A percentile compares a stretch with the other conserved stretches of the same genome.
Conservation (phyloP, 192 early-diverging fungal species). For the Dissophora globulifera region DNA sequence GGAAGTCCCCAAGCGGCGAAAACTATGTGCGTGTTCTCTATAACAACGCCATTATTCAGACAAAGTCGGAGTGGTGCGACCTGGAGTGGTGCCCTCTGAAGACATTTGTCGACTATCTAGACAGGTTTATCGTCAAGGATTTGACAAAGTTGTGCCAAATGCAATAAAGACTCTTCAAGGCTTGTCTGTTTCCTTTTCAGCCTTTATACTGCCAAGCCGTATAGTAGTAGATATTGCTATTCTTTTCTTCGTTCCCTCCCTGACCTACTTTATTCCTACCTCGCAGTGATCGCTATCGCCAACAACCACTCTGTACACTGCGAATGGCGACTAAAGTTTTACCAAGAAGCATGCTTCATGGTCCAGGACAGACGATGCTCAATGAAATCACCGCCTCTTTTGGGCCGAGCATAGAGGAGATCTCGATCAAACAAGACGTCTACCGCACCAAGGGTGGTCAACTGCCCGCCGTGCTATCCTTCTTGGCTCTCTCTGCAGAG, state of each 20-base stretch:
- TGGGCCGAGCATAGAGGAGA: constrained; percentile 7
- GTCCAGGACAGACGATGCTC: not conserved
- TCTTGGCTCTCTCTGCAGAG: not conserved
- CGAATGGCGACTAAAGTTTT: too few species aligned
- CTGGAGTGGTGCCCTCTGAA: constrained; percentile 43
- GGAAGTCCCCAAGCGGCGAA: constrained; percentile 14
- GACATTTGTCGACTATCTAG: constrained; percentile 23
- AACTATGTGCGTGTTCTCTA: constrained; percentile 44
- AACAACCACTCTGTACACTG: too few species aligned
- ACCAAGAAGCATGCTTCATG: too few species aligned
- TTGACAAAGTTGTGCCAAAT: constrained; percentile 6
- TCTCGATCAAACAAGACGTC: constrained; percentile 7
- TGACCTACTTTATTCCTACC: not conserved
- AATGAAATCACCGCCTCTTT: constrained; percentile 1
- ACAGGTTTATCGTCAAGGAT: constrained; percentile 24
- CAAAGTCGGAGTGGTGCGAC: constrained; percentile 34
- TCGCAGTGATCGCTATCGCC: too few species aligned
- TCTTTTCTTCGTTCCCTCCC: not conserved
- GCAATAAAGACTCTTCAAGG: constrained; percentile 1
- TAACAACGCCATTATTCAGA: constrained; percentile 17
- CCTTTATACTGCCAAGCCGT: too few species aligned
- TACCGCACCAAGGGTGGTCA: not conserved
- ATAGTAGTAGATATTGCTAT: too few species aligned
- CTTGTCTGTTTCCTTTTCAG: too few species aligned
- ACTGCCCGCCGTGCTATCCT: too few species aligned